phyloP scores from a whole-genome alignment of 495 filamentous ascomycete genomes.

The Xylaria nigripes region DNA sequence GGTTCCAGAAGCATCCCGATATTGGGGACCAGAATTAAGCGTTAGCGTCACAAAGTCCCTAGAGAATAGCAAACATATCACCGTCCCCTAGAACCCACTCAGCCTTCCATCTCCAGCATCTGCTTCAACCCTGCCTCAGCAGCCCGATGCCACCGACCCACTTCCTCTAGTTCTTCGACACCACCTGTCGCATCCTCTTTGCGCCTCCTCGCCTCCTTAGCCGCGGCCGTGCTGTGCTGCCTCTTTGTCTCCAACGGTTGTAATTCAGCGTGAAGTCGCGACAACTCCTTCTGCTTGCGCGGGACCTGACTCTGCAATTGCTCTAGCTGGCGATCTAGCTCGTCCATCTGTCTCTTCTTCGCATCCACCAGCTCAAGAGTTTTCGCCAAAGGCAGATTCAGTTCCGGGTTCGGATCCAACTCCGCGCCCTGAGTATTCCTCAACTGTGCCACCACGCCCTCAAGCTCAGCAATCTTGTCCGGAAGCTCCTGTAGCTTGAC shows the following conservation, averaged over 20 bases:
- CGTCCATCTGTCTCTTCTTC: constrained; percentile 52
- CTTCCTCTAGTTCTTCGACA: constrained; percentile 68
- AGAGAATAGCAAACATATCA: background rate
- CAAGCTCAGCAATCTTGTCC: constrained; percentile 51
- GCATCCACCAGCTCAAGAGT: constrained; percentile 51
- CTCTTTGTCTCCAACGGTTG: constrained; percentile 62
- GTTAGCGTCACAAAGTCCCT: background rate
- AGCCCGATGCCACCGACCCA: constrained; percentile 72
- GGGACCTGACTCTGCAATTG: constrained; percentile 56
- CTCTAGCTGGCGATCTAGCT: constrained; percentile 61
- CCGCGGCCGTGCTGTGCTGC: constrained; percentile 56
- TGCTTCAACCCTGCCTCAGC: constrained; percentile 59
- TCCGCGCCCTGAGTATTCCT: constrained; percentile 29
- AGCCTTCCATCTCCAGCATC: constrained; percentile 44
- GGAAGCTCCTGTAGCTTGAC: constrained; percentile 54
- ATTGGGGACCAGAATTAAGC: too few relatives aligned
- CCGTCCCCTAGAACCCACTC: background rate
- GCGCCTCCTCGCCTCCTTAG: constrained; percentile 70
- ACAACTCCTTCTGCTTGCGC: constrained; percentile 63
- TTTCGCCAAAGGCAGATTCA: constrained; percentile 51
- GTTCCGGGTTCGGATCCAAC: constrained; percentile 28
- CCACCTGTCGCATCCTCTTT: constrained; percentile 59
- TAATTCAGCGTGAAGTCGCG: constrained; percentile 64
- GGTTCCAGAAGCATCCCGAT: too few relatives aligned
- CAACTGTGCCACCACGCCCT: constrained; percentile 50